Evolutionary conservation across 192 early-diverging fungal genomes (phyloP), one percentile per base, ranked within the genome.

Genomic region (Thoreauomyces humboldtii): DNA sequence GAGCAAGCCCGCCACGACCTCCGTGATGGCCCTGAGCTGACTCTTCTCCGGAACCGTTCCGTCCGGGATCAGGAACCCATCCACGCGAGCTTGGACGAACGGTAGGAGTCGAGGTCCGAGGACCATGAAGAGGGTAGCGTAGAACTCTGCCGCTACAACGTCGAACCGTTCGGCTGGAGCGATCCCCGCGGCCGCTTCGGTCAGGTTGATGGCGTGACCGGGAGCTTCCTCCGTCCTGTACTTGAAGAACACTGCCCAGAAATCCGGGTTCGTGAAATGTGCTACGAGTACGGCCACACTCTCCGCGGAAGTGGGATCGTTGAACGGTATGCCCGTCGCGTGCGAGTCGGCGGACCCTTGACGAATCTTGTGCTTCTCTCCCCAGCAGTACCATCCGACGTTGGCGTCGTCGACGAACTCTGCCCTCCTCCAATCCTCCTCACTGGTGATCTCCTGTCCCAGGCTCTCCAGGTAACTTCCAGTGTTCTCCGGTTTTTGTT

Each of bases 361-460:
- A 44, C 65, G 29, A 46, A 62, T 65, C 73, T 17, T 75, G 54
- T n/a, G 60, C 11, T 71, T 65, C 22, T 75, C 67, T 7, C 91
- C 89, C 90, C 91, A 94, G 6, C 81, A 89, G 62, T 87, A 82
- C 92, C 91, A 96, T 5, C 94, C 94, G 5, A 81, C 75, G 0
- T 73, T 60, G 2, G 75, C 61, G 32, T 77, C 81, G 50, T 94
- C 92, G 7, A 85, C 73, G 52, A 86, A 78, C 37, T 37, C 55
- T 48, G 53, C 27, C 11, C 15, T 42, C 21, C 50, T 25, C 57
- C 56, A 67, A 32, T 47, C 45, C 11, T 52, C 60, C 35, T 28
- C 61, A 33, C 19, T 48, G 17, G 17, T 29, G 21, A 63, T 38
- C 17, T 67, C 64, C 46, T 70, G 71, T 9, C 70, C 56, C 0